These are phyloP conservation scores for Ambrosia artemisiifolia DNA, from an alignment of 129 eudicot genomes.

Conservation along the genomic window DNA sequence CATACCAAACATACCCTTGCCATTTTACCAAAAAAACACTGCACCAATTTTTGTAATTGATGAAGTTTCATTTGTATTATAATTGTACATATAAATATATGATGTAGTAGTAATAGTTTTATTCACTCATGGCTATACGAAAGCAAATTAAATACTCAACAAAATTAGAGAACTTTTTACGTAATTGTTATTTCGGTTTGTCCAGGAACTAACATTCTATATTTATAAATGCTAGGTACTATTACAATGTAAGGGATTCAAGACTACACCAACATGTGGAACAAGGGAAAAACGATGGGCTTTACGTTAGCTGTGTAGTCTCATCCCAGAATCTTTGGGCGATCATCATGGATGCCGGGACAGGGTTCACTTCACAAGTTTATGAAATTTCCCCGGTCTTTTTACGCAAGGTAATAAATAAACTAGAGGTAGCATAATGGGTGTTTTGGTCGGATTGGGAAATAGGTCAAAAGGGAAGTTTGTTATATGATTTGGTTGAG, in stretches of 20 bases:
- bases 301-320: conserved; percentile 65
- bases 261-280: conserved; percentile 77
- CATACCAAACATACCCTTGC: too few relatives aligned
- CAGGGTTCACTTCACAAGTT: conserved; percentile 72
- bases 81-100: too few relatives aligned
- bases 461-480: background rate
- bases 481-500: background rate
- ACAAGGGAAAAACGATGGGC: conserved; percentile 75
- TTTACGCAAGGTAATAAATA: conserved; percentile 59
- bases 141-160: too few relatives aligned
- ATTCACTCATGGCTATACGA: too few relatives aligned
- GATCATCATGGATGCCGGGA: conserved; percentile 86
- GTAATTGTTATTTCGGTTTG: background rate
- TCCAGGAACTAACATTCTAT: background rate
- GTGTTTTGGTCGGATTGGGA: too few relatives aligned
- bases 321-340: conserved; percentile 80
- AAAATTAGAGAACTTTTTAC: too few relatives aligned
- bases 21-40: too few relatives aligned
- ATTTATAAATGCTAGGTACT: conserved; percentile 43
- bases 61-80: too few relatives aligned
- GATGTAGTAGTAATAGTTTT: too few relatives aligned
- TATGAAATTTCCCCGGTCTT: conserved; percentile 69
- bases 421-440: too few relatives aligned
- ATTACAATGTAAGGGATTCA: conserved; percentile 71
- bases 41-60: too few relatives aligned